phyloP scores from a whole-genome alignment of 352 stramenopile species.

The Phytophthora capsici region DNA sequence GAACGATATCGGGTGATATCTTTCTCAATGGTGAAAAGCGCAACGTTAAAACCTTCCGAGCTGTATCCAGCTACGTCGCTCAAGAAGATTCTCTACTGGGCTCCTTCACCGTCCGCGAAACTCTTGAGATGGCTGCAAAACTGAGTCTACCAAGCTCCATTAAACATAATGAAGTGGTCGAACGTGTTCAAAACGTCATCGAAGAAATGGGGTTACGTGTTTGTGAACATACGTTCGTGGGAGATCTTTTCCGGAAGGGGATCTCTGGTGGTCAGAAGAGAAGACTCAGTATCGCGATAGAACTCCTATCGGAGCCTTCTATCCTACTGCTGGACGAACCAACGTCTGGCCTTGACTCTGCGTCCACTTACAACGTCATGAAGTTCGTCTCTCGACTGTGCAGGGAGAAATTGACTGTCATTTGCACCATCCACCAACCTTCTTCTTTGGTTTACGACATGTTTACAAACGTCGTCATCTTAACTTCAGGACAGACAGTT shows the following conservation, averaged over 20 bases:
- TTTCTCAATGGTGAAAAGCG: conserved; percentile 53
- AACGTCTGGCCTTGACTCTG: conserved; percentile 91
- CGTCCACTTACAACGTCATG: conserved; percentile 90
- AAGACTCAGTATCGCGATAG: conserved; percentile 92
- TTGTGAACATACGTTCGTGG: conserved; percentile 65
- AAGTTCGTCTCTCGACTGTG: conserved; percentile 58
- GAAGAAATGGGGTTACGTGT: conserved; percentile 68
- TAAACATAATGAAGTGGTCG: conserved; percentile 33
- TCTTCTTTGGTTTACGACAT: conserved; percentile 66
- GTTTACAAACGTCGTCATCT: conserved; percentile 68
- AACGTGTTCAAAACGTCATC: conserved; percentile 64
- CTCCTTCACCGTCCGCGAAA: conserved; percentile 73
- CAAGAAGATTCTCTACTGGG: conserved; percentile 64
- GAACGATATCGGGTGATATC: conserved; percentile 46
- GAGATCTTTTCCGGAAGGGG: conserved; percentile 85
- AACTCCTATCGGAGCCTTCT: conserved; percentile 93
- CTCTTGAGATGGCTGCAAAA: conserved; percentile 61
- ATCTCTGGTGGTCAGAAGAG: conserved; percentile 91
- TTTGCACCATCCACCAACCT: conserved; percentile 90
- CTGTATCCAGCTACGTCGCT: conserved; percentile 61
- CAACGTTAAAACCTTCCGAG: conserved; percentile 40
- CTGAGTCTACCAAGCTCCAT: conserved; percentile 55
- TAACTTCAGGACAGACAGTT: conserved; percentile 81
- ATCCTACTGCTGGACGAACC: conserved; percentile 96
- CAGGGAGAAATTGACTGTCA: conserved; percentile 72